A percentile compares a stretch with the other conserved stretches of the same genome.
Evolutionary conservation across 2,329 filamentous ascomycete genomes (phyloP).

Genomic region (Spiromastix sp.): DNA sequence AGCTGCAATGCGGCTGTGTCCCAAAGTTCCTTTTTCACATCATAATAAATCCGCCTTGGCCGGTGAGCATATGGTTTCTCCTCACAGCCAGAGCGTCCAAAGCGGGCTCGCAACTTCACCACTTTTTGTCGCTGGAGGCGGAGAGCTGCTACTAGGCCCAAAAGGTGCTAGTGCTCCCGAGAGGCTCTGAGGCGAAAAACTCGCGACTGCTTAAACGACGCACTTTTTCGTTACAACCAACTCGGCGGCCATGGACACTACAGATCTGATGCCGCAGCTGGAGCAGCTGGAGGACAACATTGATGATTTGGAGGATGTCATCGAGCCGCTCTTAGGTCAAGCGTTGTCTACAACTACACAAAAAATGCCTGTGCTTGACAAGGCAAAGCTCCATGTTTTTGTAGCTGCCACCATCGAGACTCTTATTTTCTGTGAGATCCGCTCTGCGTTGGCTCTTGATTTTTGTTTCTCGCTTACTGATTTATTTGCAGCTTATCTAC

Average conservation of each 20-base stretch:
- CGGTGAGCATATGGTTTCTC: no score
- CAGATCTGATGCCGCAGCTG: constrained; percentile 56
- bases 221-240: no score
- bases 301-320: constrained; percentile 62
- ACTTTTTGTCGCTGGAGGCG: no score
- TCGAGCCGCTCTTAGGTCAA: constrained; percentile 61
- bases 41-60: no score
- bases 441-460: background rate
- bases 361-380: constrained; percentile 83
- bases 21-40: no score
- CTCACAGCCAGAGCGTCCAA: no score
- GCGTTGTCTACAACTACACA: constrained; percentile 57
- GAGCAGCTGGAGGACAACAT: constrained; percentile 68
- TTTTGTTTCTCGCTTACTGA: background rate
- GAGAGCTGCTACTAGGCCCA: no score
- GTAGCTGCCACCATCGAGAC: constrained; percentile 85
- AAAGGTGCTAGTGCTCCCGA: no score
- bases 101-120: no score
- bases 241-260: constrained; percentile 37
- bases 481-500: constrained; percentile 52
- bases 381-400: constrained; percentile 86
- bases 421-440: constrained; percentile 62
- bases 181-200: no score
- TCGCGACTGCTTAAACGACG: no score
- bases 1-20: no score